Evolutionary conservation across 179 eudicot genomes (phyloP).

Genomic region (Silene coronaria): DNA sequence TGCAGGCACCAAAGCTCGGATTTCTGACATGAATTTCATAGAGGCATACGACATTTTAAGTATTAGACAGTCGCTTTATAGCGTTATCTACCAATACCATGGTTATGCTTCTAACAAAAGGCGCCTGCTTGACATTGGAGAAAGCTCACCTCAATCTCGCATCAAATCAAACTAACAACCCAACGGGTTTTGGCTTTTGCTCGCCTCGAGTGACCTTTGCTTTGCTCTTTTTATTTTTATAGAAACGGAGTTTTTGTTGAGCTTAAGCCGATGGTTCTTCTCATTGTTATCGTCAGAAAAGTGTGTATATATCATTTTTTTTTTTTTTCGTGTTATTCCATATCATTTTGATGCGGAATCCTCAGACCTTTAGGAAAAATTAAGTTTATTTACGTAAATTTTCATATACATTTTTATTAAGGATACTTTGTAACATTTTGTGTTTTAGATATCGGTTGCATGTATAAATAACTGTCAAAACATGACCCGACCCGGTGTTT

Average conservation of each 20-base stretch:
- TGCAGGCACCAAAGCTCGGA: constrained; percentile 73
- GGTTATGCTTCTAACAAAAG: constrained; percentile 57
- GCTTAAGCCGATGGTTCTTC: constrained; percentile 6
- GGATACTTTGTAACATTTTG: too few relatives aligned
- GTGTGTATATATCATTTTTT: constrained; percentile 19
- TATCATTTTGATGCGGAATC: background rate
- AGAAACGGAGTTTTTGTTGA: constrained; percentile 17
- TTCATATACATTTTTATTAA: too few relatives aligned
- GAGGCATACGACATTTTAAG: constrained; percentile 47
- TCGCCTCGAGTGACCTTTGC: background rate
- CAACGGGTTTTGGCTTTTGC: constrained; percentile 10
- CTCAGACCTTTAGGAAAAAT: background rate
- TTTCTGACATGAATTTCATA: constrained; percentile 60
- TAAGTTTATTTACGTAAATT: background rate
- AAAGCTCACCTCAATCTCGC: constrained; percentile 30
- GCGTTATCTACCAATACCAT: constrained; percentile 57
- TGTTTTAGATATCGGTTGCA: too few relatives aligned
- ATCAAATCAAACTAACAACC: constrained; percentile 35
- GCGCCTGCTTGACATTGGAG: constrained; percentile 48
- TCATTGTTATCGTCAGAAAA: background rate
- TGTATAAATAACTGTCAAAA: too few relatives aligned
- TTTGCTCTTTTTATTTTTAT: background rate
- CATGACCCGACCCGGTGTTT: too few relatives aligned
- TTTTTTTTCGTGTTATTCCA: background rate
- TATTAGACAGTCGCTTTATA: constrained; percentile 48